These are phyloP conservation scores for Delphinella strobiligena DNA, from an alignment of 2,329 filamentous ascomycete genomes.

Conservation along the genomic window DNA sequence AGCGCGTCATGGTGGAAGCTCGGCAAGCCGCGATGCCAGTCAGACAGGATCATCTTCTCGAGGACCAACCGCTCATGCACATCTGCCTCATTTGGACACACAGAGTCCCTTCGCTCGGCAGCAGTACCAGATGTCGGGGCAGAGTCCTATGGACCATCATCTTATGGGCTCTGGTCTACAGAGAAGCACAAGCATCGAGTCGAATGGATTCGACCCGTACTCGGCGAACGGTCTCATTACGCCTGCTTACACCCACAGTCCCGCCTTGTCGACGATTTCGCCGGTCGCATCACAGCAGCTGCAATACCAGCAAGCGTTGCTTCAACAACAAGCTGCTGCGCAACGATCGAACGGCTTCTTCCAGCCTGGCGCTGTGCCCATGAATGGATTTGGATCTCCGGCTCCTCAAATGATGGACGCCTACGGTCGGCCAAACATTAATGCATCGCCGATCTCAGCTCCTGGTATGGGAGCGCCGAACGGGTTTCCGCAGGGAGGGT, in stretches of 20 bases:
- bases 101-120: conserved; percentile 21
- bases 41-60: conserved; percentile 22
- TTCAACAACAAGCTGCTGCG: conserved; percentile 27
- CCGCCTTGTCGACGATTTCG: conserved; percentile 25
- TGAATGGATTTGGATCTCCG: conserved; percentile 18
- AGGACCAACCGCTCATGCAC: conserved; percentile 19
- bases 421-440: conserved; percentile 25
- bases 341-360: conserved; percentile 20
- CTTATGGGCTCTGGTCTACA: conserved; percentile 26
- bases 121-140: conserved; percentile 25
- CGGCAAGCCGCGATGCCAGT: conserved; percentile 20
- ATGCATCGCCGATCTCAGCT: conserved; percentile 26
- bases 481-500: conserved; percentile 30
- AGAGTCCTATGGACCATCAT: conserved; percentile 26
- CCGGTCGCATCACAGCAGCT: conserved; percentile 35
- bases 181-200: conserved; percentile 37
- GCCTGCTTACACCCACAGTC: conserved; percentile 23
- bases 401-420: conserved; percentile 26
- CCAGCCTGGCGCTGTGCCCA: conserved; percentile 13
- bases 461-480: conserved; percentile 31
- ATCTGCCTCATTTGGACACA: conserved; percentile 21
- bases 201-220: conserved; percentile 35
- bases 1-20: conserved; percentile 31
- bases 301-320: conserved; percentile 46
- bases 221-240: conserved; percentile 21